phyloP scores from a whole-genome alignment of 345 rosid genomes.

The Citrus sinensis region DVS_A1.0 CM039168.1:2999501-3000000 shows the following conservation, averaged over 20 bases:
- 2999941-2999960: constrained; percentile 45
- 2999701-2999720: constrained; percentile 38
- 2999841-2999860: constrained; percentile 28
- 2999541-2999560: constrained; percentile 34
- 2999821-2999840: constrained; percentile 10
- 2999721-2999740: constrained; percentile 11
- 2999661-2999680: neutral
- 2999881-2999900: constrained; percentile 42
- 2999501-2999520: constrained; percentile 33
- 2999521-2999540: constrained; percentile 30
- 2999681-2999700: constrained; percentile 18
- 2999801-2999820: constrained; percentile 24
- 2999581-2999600: constrained; percentile 20
- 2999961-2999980: constrained; percentile 34
- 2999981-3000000: constrained; percentile 35
- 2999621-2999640: constrained; percentile 41
- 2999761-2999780: constrained; percentile 24
- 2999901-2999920: constrained; percentile 34
- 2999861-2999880: constrained; percentile 30
- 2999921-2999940: constrained; percentile 42
- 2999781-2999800: constrained; percentile 13
- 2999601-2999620: constrained; percentile 24
- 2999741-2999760: constrained; percentile 12
- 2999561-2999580: constrained; percentile 38
- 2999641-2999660: constrained; percentile 2